Evolutionary conservation across 1,284 basidiomycete species (phyloP), one percentile per base, ranked within the genome.

Genomic region (Puccinia horiana): DNA sequence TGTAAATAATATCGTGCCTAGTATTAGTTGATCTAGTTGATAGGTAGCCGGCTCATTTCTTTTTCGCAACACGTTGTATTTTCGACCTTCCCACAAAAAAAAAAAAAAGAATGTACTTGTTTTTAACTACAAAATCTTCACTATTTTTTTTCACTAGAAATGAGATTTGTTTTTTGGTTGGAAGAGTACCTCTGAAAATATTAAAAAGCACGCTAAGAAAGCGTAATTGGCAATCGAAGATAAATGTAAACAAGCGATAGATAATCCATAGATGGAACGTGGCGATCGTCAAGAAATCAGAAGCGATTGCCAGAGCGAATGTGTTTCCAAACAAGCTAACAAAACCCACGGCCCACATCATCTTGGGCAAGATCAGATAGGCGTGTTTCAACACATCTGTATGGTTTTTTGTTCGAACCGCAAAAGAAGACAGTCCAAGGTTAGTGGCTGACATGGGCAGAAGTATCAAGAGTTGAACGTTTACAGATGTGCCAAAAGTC

Each of bases 1-100:
- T 0, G 95, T 98, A 88, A 99, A 98, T 35, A 99, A 89, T 63
- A 99, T 92, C 0, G 96, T 96, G 20, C 96, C 96, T 42, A 99
- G 92, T 42, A 98, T 89, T 16, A 98, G 90, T 86, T 98, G 95
- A 86, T 99, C 96, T 37, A 96, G 89, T 83, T 96, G 94, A 86
- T 98, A 98, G 84, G 92, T 91, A 90, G 93, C 95, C 12, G 92
- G 91, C 86, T 99, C 96, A 8, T 92, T 91, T 42, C 96, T 91
- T 72, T 92, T 89, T 69, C 94, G 90, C 40, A 98, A 88, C 37
- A 92, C 90, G 85, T 97, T 97, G 86, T 91, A 92, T 76, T 94
- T 90, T 87, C 93, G 96, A 0, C 95, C 95, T 73, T 94, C 83
- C 26, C 5, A 14, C 37, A 35, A 26, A 44, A 37, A 23, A 40